These are phyloP conservation scores for Globisporangium alternatum DNA, from an alignment of 352 stramenopile species.

Conservation along the genomic window DNA sequence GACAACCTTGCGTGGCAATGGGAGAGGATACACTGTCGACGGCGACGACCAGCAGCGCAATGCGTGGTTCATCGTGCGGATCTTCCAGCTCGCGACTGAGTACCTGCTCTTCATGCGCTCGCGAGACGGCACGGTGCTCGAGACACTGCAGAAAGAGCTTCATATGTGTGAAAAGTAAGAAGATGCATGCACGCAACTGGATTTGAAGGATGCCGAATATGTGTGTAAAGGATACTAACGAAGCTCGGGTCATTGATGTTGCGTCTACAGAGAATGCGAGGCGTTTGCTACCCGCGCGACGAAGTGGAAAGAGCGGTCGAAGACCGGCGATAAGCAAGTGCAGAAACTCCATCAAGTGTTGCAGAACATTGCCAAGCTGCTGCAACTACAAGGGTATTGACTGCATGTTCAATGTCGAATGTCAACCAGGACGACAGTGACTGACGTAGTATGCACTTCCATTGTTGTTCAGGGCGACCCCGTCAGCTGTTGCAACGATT, in stretches of 20 bases:
- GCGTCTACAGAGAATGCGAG: slow-evolving; percentile 35
- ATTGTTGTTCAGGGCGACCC: slow-evolving; percentile 34
- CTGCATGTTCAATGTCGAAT: background rate
- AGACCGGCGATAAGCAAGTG: slow-evolving; percentile 53
- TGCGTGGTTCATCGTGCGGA: slow-evolving; percentile 66
- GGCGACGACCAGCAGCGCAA: slow-evolving; percentile 26
- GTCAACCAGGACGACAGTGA: background rate
- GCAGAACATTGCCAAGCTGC: slow-evolving; percentile 67
- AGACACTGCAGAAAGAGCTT: slow-evolving; percentile 52
- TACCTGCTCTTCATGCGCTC: slow-evolving; percentile 71
- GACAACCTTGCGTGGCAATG: background rate
- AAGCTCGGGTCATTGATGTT: background rate
- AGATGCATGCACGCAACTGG: background rate
- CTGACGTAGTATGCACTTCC: background rate
- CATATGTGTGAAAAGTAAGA: slow-evolving; percentile 25
- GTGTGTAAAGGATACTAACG: background rate
- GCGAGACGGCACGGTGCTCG: slow-evolving; percentile 45
- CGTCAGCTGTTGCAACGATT: slow-evolving; percentile 54
- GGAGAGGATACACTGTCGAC: background rate
- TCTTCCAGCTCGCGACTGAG: slow-evolving; percentile 75
- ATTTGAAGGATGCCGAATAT: background rate
- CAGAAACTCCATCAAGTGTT: slow-evolving; percentile 77
- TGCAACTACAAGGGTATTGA: slow-evolving; percentile 62
- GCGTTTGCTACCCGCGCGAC: slow-evolving; percentile 28
- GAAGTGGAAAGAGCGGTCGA: slow-evolving; percentile 55